Evolutionary conservation across 2,329 filamentous ascomycete genomes (phyloP), one percentile per base, ranked within the genome.

Genomic region (Botryotinia narcissicola): DNA sequence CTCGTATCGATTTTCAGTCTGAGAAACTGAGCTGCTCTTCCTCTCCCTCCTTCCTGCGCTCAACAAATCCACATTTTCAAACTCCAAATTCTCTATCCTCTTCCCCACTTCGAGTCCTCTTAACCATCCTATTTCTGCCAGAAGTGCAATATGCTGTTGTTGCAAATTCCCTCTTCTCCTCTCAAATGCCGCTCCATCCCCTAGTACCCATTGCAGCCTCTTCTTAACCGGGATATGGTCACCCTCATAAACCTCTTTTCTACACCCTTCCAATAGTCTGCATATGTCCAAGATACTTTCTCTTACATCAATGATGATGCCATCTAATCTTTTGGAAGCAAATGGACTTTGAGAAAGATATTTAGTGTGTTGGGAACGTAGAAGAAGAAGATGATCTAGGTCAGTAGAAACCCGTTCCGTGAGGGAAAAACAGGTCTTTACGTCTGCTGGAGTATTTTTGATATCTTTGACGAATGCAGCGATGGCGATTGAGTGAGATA

Each of bases 171-270:
- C 29, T 9, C 42, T 72, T 40, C 73, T 59, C 35, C 61, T 64
- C 10, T 51, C 48, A 54, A 74, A 74, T 7, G 69, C 73, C 10
- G 51, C 32, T 16, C n/a, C 35, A 51, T 74, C 62, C 0, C 73
- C 69, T 37, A 74, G 54, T 14, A 71, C 63, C 73, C 73, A 74
- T 16, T 46, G n/a, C 37, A 74, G 16, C 29, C 35, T 57, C 32
- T 51, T 40, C 22, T 59, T 48, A 1, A 71, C n/a, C 16, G 73
- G 48, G 51, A 74, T 71, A 22, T 29, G 4, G n/a, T 44, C 37
- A 5, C 37, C 32, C 8, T 59, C 46, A 37, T 64, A 63, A 25
- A 72, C 14, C 25, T 64, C 70, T 16, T 57, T 66, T 14, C 70
- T 42, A 35, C 70, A 63, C 2, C 60, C 60, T 44, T 72, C 70